These are phyloP conservation scores for Closterium sp. DNA, from an alignment of 139 green algal genomes.

Conservation along the genomic window DNA sequence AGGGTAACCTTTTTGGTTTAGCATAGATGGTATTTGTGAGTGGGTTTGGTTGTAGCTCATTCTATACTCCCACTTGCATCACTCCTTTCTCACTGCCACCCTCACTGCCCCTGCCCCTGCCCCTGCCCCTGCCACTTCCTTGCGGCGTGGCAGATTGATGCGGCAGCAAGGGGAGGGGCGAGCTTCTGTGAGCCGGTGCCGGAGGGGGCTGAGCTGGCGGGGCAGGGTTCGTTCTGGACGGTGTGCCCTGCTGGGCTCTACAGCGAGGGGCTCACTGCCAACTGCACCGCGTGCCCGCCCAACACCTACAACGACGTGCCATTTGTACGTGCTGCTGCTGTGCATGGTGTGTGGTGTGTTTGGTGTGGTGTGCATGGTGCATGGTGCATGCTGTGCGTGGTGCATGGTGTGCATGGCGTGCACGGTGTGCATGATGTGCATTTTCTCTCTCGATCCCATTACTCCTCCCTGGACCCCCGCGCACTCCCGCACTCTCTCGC, in stretches of 20 bases:
- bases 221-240: neutral
- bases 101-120: neutral
- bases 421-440: too few species aligned
- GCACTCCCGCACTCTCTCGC: too few species aligned
- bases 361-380: neutral
- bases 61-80: too few species aligned
- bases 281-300: conserved; percentile 22
- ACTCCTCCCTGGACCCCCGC: too few species aligned
- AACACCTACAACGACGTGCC: conserved; percentile 29
- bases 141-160: neutral
- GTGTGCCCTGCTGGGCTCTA: conserved; percentile 21
- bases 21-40: too few species aligned
- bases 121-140: neutral
- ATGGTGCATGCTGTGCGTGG: too few species aligned
- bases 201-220: neutral
- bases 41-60: too few species aligned
- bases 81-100: too few species aligned
- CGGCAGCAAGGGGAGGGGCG: neutral
- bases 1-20: too few species aligned
- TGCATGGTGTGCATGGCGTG: too few species aligned
- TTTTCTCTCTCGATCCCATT: too few species aligned
- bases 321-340: neutral
- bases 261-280: neutral
- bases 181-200: conserved; percentile 4
- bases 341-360: neutral